Conservation (phyloP, 345 rosid genomes). For the Lumnitzera littorea region DNA sequence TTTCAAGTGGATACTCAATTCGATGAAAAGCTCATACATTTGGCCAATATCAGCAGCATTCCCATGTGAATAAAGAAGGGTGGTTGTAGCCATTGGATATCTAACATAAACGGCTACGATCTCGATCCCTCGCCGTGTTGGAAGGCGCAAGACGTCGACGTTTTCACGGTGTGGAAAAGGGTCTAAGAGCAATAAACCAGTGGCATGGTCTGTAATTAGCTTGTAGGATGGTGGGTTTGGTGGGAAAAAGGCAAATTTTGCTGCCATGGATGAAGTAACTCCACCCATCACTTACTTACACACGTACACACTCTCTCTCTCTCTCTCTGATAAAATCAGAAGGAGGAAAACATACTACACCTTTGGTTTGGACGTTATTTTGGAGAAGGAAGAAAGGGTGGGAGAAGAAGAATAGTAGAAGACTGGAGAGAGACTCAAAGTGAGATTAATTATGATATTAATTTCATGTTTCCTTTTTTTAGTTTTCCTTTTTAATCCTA, state of each 20-base stretch:
- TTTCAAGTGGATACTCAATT: conserved; percentile 81
- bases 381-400: background rate
- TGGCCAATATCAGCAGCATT: conserved; percentile 96
- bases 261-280: conserved; percentile 97
- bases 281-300: conserved; percentile 57
- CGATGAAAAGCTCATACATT: conserved; percentile 97
- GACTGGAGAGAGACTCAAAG: background rate
- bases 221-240: conserved; percentile 93
- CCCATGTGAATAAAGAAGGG: conserved; percentile 87
- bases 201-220: conserved; percentile 41
- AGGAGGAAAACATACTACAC: background rate
- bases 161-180: conserved; percentile 88
- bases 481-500: background rate
- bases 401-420: background rate
- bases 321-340: background rate
- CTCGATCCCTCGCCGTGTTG: conserved; percentile 73
- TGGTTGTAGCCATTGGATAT: conserved; percentile 82
- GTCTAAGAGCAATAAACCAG: conserved; percentile 57
- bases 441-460: background rate
- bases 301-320: conserved; percentile 7
- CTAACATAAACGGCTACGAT: conserved; percentile 73
- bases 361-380: background rate
- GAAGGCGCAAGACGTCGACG: conserved; percentile 66
- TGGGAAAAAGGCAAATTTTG: conserved; percentile 88
- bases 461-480: too few species aligned